Percentiles rank a stretch among this genome's conserved stretches.
phyloP scores from a whole-genome alignment of 2,329 filamentous ascomycete genomes.

The Penicillium sumatraense region DNA sequence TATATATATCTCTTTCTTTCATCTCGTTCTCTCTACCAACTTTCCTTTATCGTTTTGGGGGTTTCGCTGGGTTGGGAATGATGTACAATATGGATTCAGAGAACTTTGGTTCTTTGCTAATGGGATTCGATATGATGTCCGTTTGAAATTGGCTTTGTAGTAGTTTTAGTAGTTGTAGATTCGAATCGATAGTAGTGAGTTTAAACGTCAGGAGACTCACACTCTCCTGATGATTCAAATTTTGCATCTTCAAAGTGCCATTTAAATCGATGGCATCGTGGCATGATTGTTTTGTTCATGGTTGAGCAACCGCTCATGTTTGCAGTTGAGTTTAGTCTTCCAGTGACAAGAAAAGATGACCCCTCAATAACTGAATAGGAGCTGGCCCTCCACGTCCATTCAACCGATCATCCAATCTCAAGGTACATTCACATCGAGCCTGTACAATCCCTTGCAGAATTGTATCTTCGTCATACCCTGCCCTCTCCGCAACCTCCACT shows the following conservation, averaged over 20 bases:
- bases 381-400: neutral
- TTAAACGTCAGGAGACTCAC: too few relatives aligned
- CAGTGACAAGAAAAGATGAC: neutral
- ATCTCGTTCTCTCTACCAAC: neutral
- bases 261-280: too few relatives aligned
- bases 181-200: too few relatives aligned
- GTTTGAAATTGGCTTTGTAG: too few relatives aligned
- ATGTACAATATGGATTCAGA: conserved; percentile 18
- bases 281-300: neutral
- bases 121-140: neutral
- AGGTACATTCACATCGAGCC: neutral
- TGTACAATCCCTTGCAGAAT: neutral
- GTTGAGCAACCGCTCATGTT: too few relatives aligned
- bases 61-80: conserved; percentile 5
- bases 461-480: neutral
- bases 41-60: neutral
- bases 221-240: too few relatives aligned
- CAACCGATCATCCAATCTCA: neutral
- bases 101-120: conserved; percentile 8
- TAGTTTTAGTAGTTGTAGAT: too few relatives aligned
- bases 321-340: neutral
- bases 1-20: conserved; percentile 12
- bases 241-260: too few relatives aligned
- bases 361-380: neutral
- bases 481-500: neutral